These are phyloP conservation scores for Chlorella ohadii DNA, from an alignment of 139 green algal species.

Conservation along the genomic window DNA sequence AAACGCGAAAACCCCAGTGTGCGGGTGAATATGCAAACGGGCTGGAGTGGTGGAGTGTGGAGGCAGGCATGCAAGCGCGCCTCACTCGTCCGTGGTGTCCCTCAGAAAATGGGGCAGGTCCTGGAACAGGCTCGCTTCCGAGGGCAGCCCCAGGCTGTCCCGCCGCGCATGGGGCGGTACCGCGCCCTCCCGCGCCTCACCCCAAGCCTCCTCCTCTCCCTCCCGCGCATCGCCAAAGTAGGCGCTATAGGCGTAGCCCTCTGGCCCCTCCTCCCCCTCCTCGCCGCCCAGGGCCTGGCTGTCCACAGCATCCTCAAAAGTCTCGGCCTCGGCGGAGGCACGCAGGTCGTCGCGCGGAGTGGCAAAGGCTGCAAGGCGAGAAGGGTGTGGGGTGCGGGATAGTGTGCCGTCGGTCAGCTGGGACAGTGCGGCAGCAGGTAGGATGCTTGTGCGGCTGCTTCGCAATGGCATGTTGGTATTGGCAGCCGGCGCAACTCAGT, in stretches of 20 bases:
- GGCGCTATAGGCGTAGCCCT: not conserved
- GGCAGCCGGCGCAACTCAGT: too few species aligned
- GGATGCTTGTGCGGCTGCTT: too few species aligned
- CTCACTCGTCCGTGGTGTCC: constrained; percentile 26
- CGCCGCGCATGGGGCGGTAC: not conserved
- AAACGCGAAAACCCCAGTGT: too few species aligned
- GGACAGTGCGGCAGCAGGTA: too few species aligned
- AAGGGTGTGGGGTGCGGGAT: not conserved
- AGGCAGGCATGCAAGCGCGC: too few species aligned
- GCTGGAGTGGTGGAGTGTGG: too few species aligned
- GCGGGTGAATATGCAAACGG: too few species aligned
- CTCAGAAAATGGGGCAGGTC: constrained; percentile 13
- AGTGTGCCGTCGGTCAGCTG: too few species aligned
- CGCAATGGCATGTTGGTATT: too few species aligned
- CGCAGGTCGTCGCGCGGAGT: constrained; percentile 8
- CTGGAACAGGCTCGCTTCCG: constrained; percentile 16
- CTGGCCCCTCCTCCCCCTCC: not conserved
- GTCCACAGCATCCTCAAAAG: not conserved
- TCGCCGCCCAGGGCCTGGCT: not conserved
- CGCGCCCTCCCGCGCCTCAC: not conserved
- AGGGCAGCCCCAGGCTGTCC: constrained; percentile 18
- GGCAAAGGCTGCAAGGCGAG: constrained; percentile 12
- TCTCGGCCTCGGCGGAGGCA: not conserved
- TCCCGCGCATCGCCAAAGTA: not conserved
- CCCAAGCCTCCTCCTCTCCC: not conserved